phyloP scores from a whole-genome alignment of 495 filamentous ascomycete species.

The Parathielavia appendiculata region DNA sequence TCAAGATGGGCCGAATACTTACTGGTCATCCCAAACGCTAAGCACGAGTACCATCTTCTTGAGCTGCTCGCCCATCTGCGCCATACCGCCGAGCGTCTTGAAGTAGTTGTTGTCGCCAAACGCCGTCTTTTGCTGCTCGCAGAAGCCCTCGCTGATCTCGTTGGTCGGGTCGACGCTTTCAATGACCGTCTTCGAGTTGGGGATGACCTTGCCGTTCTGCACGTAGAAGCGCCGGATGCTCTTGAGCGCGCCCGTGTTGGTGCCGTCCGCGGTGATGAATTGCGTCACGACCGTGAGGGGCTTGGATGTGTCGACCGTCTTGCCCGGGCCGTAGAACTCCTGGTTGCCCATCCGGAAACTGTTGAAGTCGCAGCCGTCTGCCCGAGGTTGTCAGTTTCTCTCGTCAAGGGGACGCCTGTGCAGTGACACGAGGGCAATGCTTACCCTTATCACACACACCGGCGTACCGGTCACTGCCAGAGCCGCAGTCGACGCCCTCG shows the following conservation, averaged over 20 bases:
- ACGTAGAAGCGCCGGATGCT: slow-evolving; percentile 63
- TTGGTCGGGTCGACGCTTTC: slow-evolving; percentile 48
- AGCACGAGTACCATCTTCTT: slow-evolving; percentile 64
- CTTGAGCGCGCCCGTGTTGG: slow-evolving; percentile 48
- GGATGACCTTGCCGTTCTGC: slow-evolving; percentile 55
- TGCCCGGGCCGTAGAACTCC: slow-evolving; percentile 51
- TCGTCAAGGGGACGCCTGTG: no score
- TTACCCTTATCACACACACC: slow-evolving; percentile 38
- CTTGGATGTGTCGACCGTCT: slow-evolving; percentile 55
- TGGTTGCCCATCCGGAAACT: slow-evolving; percentile 56
- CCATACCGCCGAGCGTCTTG: slow-evolving; percentile 51
- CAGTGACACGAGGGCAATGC: no score
- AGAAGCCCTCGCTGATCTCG: slow-evolving; percentile 55
- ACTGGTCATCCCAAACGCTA: slow-evolving; percentile 66
- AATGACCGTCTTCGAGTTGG: slow-evolving; percentile 39
- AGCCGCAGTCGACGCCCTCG: slow-evolving; percentile 35
- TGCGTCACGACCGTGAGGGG: slow-evolving; percentile 67
- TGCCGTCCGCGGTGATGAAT: slow-evolving; percentile 58
- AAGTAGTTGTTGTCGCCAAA: slow-evolving; percentile 57
- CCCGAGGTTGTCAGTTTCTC: slow-evolving; percentile 41
- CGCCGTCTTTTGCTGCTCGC: slow-evolving; percentile 52
- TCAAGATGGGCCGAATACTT: background rate
- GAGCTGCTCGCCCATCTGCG: slow-evolving; percentile 51
- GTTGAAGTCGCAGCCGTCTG: slow-evolving; percentile 70
- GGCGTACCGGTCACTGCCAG: slow-evolving; percentile 29